These are phyloP conservation scores for Clitopilus passeckerianus DNA, from an alignment of 768 basidiomycete genomes.

Conservation along the genomic window DNA sequence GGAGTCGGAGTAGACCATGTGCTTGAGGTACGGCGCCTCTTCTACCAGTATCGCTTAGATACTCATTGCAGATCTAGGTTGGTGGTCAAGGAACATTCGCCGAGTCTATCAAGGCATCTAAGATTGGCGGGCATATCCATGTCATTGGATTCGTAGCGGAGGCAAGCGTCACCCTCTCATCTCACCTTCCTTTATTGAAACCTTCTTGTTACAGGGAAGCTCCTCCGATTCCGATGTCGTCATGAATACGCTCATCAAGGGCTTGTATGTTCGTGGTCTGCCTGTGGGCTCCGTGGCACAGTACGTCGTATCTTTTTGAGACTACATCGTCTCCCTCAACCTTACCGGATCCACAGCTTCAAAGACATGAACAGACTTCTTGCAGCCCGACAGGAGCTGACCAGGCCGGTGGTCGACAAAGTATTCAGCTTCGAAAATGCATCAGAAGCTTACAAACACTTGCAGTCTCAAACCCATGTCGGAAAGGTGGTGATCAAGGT, in stretches of 20 bases:
- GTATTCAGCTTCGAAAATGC: slow-evolving; percentile 51
- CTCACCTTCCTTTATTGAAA: no score
- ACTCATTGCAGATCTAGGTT: slow-evolving; percentile 34
- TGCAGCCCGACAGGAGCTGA: slow-evolving; percentile 28
- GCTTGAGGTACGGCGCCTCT: slow-evolving; percentile 19
- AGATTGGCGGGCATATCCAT: slow-evolving; percentile 36
- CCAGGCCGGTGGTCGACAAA: slow-evolving; percentile 49
- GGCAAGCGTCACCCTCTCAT: slow-evolving; percentile 15
- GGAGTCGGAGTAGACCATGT: slow-evolving; percentile 28
- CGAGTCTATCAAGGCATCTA: slow-evolving; percentile 33
- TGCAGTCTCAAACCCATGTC: slow-evolving; percentile 49
- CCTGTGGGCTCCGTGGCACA: slow-evolving; percentile 48
- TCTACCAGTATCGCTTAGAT: slow-evolving; percentile 5
- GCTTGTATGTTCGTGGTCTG: slow-evolving; percentile 40
- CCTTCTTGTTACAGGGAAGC: not conserved
- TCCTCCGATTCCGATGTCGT: slow-evolving; percentile 25
- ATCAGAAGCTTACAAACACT: slow-evolving; percentile 43
- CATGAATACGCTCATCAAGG: slow-evolving; percentile 27
- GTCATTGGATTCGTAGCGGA: slow-evolving; percentile 43
- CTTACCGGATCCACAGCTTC: slow-evolving; percentile 27
- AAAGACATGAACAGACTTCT: slow-evolving; percentile 46
- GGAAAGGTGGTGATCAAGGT: slow-evolving; percentile 58
- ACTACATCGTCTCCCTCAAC: not conserved
- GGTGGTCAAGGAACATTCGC: slow-evolving; percentile 44
- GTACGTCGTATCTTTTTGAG: slow-evolving; percentile 20